Evolutionary conservation across 257 asterid species (phyloP).

Genomic region (Lycium barbarum): DNA sequence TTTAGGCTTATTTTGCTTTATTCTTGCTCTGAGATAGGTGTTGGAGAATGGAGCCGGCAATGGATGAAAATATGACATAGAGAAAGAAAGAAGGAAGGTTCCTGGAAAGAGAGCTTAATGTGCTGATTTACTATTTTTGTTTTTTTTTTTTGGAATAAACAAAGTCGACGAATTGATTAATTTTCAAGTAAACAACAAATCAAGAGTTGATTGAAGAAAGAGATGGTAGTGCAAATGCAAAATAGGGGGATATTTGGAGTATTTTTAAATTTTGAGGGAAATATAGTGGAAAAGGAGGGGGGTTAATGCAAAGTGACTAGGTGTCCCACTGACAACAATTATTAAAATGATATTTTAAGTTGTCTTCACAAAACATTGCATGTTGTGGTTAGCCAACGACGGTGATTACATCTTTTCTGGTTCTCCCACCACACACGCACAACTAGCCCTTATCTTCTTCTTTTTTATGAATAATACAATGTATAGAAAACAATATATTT

Average conservation of each 20-base stretch:
- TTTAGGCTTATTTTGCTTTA: neutral
- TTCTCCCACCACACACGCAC: neutral
- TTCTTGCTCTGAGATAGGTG: neutral
- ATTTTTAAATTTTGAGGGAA: too few relatives aligned
- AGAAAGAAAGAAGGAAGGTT: slow-evolving; percentile 49
- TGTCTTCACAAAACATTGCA: neutral
- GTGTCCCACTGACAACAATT: slow-evolving; percentile 19
- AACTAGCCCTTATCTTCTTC: neutral
- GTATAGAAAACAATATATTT: neutral
- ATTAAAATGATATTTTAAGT: neutral
- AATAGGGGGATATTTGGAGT: neutral
- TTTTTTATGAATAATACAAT: neutral
- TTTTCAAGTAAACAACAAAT: neutral
- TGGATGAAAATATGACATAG: neutral
- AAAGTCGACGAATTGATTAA: neutral
- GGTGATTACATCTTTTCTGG: neutral
- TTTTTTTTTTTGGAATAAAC: neutral
- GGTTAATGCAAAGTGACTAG: neutral
- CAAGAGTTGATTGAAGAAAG: neutral
- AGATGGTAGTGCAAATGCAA: neutral
- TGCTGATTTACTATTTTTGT: slow-evolving; percentile 30
- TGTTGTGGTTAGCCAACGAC: neutral
- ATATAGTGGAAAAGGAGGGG: neutral
- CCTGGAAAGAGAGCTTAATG: slow-evolving; percentile 54
- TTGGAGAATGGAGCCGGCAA: slow-evolving; percentile 35